Evolutionary conservation across 2,329 filamentous ascomycete species (phyloP).

Genomic region (Curvularia sp.): DNA sequence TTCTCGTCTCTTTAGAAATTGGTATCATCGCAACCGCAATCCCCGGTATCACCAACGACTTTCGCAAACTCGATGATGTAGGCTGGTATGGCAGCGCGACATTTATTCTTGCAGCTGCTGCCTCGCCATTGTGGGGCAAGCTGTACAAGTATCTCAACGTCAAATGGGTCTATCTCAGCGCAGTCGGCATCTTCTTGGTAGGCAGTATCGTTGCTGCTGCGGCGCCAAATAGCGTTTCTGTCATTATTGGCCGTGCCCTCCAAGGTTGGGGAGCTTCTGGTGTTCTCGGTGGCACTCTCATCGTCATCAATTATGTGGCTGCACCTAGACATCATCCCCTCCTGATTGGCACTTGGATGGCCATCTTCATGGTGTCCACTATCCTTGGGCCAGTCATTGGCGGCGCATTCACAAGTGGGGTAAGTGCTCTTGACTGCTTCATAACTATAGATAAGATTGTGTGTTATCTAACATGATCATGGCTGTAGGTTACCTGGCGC

Average conservation of each 20-base stretch:
- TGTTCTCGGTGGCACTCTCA: background rate
- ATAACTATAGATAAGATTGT: too few relatives aligned
- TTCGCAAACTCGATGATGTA: too few relatives aligned
- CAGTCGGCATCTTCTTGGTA: background rate
- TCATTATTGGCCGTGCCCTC: background rate
- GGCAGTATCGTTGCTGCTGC: background rate
- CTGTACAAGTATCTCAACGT: constrained; percentile 10
- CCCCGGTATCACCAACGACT: too few relatives aligned
- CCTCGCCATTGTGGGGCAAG: constrained; percentile 11
- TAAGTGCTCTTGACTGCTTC: background rate
- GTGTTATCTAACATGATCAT: background rate
- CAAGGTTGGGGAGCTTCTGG: background rate
- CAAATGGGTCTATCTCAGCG: constrained; percentile 1
- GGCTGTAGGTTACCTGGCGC: background rate
- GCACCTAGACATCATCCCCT: background rate
- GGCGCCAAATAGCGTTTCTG: background rate
- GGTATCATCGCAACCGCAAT: too few relatives aligned
- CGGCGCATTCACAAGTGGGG: background rate
- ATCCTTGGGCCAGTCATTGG: background rate
- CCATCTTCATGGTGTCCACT: background rate
- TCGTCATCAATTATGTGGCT: background rate
- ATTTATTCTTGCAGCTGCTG: constrained; percentile 11
- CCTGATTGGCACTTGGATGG: background rate
- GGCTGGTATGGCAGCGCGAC: constrained; percentile 26
- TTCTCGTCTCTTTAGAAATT: too few relatives aligned